Evolutionary conservation across 1,284 basidiomycete genomes (phyloP), one percentile per base, ranked within the genome.

Genomic region (Sanghuangporus baumii): DNA sequence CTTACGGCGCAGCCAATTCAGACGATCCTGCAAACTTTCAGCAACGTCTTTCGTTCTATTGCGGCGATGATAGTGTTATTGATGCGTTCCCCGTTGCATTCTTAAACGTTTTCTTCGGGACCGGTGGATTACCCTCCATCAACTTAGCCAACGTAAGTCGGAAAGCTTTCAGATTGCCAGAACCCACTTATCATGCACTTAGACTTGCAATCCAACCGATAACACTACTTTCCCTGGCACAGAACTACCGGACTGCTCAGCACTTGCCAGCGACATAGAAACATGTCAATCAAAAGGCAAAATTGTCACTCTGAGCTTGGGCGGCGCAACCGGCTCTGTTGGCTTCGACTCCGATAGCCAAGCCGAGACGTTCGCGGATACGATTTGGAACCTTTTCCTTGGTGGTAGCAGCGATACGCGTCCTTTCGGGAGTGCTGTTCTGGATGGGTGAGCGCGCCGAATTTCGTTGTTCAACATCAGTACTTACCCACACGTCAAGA

Each of bases 61-160:
- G 72, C 34, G 61, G 56, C 31, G 65, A 85, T 82, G 84, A 87
- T 69, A 76, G 84, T 68, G 76, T 80, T 8, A 81, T 87, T 60
- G 83, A 88, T 68, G 82, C 83, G 6, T 81, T 87, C 66, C 84
- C 85, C 3, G 67, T 87, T 51, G 81, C 85, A 14, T 87, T 88
- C 71, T 67, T 88, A 66, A 78, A 84, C 68, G 78, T 78, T 12
- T 87, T 87, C 72, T 86, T 84, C 69, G 78, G 81, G 31, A 72
- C 78, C n/a, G 85, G 86, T 1, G 79, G 79, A 38, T 71, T 78
- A 6, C 86, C 86, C 16, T 79, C 79, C 2, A 77, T 87, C 62
- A 84, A 88, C 71, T 75, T 88, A 16, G 85, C 84, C 12, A 88
- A 85, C 70, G 84, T 85, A 66, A 65, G 75, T 51, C 26, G 18